Evolutionary conservation across 2,329 filamentous ascomycete species (phyloP).

Genomic region (Peltaster fructicola): DNA sequence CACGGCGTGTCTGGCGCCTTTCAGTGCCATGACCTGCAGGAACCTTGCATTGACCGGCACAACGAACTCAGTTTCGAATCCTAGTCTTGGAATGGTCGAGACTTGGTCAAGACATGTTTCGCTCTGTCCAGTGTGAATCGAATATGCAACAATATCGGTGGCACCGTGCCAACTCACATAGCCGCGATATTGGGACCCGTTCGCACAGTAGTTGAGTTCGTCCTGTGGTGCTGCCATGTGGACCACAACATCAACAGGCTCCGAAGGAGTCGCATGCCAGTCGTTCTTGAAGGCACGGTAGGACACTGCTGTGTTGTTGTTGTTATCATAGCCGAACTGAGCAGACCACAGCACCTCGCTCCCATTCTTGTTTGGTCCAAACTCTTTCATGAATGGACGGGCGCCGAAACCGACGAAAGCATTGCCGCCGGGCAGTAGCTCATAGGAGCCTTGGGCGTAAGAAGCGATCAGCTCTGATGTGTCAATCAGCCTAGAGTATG

Average conservation of each 20-base stretch:
- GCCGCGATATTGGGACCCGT: slow-evolving; percentile 15
- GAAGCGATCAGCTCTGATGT: too few species aligned
- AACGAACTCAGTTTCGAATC: slow-evolving; percentile 9
- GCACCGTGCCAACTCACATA: slow-evolving; percentile 38
- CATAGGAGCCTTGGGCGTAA: slow-evolving; percentile 35
- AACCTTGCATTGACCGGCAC: slow-evolving; percentile 3
- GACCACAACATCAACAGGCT: too few species aligned
- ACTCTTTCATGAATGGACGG: slow-evolving; percentile 33
- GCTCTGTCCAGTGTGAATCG: slow-evolving; percentile 13
- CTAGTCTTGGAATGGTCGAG: slow-evolving; percentile 1
- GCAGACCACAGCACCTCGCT: slow-evolving; percentile 26
- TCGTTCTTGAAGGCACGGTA: slow-evolving; percentile 22
- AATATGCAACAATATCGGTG: slow-evolving; percentile 29
- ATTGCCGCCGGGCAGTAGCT: slow-evolving; percentile 26
- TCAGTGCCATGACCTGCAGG: too few species aligned
- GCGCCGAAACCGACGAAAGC: slow-evolving; percentile 40
- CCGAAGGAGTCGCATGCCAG: slow-evolving; percentile 13
- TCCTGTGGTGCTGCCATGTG: slow-evolving; percentile 11
- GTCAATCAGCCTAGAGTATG: too few species aligned
- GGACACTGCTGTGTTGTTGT: too few species aligned
- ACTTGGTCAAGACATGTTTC: slow-evolving; percentile 1
- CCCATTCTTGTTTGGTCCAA: slow-evolving; percentile 17
- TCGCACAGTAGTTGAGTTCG: slow-evolving; percentile 9
- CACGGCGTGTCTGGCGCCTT: too few species aligned
- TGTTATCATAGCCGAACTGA: too few species aligned